Evolutionary conservation across 495 filamentous ascomycete species (phyloP).

Genomic region (Neurospora sp.): DNA sequence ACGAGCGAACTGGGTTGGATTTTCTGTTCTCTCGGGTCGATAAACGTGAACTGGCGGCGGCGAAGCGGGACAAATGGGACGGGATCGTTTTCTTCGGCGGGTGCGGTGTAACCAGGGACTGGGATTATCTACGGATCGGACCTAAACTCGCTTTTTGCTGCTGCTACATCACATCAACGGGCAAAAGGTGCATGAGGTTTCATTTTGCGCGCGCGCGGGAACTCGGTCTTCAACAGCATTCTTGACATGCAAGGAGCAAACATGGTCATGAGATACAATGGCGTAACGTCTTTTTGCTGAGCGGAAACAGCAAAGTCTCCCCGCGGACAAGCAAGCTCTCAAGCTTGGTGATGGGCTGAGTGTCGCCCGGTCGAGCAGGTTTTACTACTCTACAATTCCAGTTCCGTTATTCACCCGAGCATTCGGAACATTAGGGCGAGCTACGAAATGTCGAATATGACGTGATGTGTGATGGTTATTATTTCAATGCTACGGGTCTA

Average conservation of each 20-base stretch:
- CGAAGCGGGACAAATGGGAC: slow-evolving; percentile 12
- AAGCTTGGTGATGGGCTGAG: not conserved
- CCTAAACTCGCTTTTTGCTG: slow-evolving; percentile 17
- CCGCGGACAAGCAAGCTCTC: not conserved
- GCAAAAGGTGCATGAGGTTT: slow-evolving; percentile 19
- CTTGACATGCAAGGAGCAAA: slow-evolving; percentile 16
- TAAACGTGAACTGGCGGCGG: slow-evolving; percentile 14
- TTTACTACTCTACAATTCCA: not conserved
- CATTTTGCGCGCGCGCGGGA: slow-evolving; percentile 20
- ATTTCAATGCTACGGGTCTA: not conserved
- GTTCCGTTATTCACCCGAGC: not conserved
- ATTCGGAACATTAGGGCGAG: not conserved
- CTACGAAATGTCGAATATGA: not conserved
- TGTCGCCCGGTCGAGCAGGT: not conserved
- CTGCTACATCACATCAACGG: slow-evolving; percentile 18
- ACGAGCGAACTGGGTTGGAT: slow-evolving; percentile 7
- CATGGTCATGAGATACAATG: slow-evolving; percentile 21
- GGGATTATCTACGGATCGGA: slow-evolving; percentile 16
- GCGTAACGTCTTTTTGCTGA: slow-evolving; percentile 17
- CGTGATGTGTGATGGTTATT: not conserved
- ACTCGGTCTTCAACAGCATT: slow-evolving; percentile 18
- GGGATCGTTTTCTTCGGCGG: slow-evolving; percentile 21
- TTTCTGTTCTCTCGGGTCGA: not conserved
- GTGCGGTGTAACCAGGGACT: slow-evolving; percentile 20
- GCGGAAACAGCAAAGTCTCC: not conserved